phyloP scores from a whole-genome alignment of 352 stramenopile species.

The Phytophthora citrophthora region DNA sequence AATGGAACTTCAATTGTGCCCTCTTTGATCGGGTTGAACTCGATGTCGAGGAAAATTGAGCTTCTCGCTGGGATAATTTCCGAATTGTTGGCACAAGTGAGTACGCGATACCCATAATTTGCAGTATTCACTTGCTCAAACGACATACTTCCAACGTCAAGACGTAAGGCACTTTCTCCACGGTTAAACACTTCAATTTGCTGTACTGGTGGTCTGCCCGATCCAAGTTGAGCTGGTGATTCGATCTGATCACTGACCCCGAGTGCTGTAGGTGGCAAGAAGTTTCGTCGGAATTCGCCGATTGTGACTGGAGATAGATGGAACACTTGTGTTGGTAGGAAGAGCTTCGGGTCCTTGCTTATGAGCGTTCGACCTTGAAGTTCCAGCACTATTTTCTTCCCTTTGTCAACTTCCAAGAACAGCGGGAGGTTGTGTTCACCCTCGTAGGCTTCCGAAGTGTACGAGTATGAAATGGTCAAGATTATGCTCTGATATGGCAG shows the following conservation, averaged over 20 bases:
- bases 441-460: constrained; percentile 72
- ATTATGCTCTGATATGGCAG: constrained; percentile 68
- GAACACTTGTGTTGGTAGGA: constrained; percentile 64
- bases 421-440: constrained; percentile 89
- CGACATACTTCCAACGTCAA: constrained; percentile 67
- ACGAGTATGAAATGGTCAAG: constrained; percentile 73
- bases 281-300: constrained; percentile 57
- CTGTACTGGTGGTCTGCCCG: constrained; percentile 55
- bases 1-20: constrained; percentile 57
- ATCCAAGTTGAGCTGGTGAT: constrained; percentile 4
- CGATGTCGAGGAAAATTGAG: constrained; percentile 70
- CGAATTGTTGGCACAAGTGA: constrained; percentile 54
- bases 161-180: constrained; percentile 67
- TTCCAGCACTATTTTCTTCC: constrained; percentile 89
- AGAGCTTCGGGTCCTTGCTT: constrained; percentile 66
- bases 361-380: constrained; percentile 85
- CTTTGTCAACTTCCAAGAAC: constrained; percentile 88
- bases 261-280: constrained; percentile 19
- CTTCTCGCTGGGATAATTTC: constrained; percentile 70
- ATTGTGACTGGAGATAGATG: constrained; percentile 77
- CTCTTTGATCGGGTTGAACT: constrained; percentile 79
- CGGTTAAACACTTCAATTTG: constrained; percentile 83
- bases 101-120: constrained; percentile 60
- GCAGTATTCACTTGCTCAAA: constrained; percentile 62
- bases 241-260: constrained; percentile 2